Conservation (phyloP, 2,329 filamentous ascomycete species). For the Rhynchosporium secalis region DNA sequence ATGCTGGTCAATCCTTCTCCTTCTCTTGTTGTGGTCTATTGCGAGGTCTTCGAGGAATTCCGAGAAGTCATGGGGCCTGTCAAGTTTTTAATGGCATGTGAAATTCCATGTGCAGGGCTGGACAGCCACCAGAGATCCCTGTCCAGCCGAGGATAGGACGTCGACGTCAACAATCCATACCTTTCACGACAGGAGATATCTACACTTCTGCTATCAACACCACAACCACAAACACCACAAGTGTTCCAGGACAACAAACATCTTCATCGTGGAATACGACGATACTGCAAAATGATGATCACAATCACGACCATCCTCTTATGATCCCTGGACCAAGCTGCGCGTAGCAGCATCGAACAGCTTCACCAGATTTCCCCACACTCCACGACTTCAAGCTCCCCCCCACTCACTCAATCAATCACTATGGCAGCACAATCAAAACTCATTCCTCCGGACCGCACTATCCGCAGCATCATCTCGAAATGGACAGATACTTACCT, state of each 20-base stretch:
- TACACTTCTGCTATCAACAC: background rate
- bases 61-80: background rate
- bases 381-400: background rate
- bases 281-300: conserved; percentile 1
- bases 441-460: conserved; percentile 63
- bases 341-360: conserved; percentile 18
- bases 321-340: conserved; percentile 9
- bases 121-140: background rate
- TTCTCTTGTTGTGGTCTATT: too few species aligned
- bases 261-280: background rate
- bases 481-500: conserved; percentile 73
- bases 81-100: conserved; percentile 2
- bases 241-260: background rate
- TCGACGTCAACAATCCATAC: conserved; percentile 5
- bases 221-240: background rate
- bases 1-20: too few species aligned
- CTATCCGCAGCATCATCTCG: conserved; percentile 63
- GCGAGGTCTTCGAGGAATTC: background rate
- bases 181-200: background rate
- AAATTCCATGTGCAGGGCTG: conserved; percentile 5
- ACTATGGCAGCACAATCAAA: conserved; percentile 77
- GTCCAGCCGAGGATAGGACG: background rate
- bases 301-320: background rate
- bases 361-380: conserved; percentile 29
- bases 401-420: background rate